Percentiles rank a stretch among this genome's conserved stretches.
Conservation (phyloP, 805 yeast species). For the Schwanniomyces yamadae region DNA sequence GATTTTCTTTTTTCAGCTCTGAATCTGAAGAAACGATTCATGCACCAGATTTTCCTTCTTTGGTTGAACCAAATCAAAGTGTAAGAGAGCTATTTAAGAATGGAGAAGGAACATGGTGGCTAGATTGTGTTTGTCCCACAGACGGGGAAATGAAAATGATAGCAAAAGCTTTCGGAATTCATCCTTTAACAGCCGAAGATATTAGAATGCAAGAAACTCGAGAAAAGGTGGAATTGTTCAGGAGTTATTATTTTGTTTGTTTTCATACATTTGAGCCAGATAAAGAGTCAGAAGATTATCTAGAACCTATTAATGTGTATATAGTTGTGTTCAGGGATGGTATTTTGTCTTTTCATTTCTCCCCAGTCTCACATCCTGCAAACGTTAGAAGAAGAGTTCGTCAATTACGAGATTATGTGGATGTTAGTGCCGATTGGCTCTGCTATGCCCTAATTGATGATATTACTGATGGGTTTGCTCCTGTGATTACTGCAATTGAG, state of each 20-base stretch:
- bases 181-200: constrained; percentile 97
- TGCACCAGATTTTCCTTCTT: constrained; percentile 80
- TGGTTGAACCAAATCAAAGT: constrained; percentile 63
- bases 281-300: constrained; percentile 72
- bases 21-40: constrained; percentile 85
- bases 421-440: constrained; percentile 78
- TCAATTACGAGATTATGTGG: constrained; percentile 73
- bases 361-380: constrained; percentile 58
- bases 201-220: constrained; percentile 94
- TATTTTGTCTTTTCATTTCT: constrained; percentile 57
- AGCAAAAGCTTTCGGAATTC: constrained; percentile 93
- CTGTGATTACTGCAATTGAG: constrained; percentile 73
- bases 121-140: constrained; percentile 91
- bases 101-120: constrained; percentile 89
- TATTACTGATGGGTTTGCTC: constrained; percentile 82
- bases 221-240: constrained; percentile 93
- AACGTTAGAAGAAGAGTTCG: constrained; percentile 81
- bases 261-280: constrained; percentile 96
- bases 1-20: constrained; percentile 81
- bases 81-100: constrained; percentile 68
- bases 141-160: constrained; percentile 91
- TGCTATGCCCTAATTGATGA: constrained; percentile 83
- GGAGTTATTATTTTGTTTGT: constrained; percentile 88
- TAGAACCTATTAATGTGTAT: constrained; percentile 77
- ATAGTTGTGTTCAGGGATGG: constrained; percentile 63